These are phyloP conservation scores for Malus hybrid DNA, from an alignment of 331 rosid genomes.

Conservation along the genomic window DNA sequence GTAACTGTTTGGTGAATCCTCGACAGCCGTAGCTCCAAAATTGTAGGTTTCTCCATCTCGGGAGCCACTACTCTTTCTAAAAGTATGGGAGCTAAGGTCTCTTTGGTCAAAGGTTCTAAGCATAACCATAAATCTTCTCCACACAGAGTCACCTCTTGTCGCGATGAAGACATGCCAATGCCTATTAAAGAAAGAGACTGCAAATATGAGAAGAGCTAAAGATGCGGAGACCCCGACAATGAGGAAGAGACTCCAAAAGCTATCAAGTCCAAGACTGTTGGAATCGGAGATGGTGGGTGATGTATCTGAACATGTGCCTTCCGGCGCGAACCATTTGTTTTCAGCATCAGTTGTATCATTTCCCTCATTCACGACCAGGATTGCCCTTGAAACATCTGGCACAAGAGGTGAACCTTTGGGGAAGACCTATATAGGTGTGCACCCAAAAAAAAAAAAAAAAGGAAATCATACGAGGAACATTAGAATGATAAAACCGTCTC, in stretches of 20 bases:
- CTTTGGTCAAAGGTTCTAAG: constrained; percentile 3
- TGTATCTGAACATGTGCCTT: constrained; percentile 20
- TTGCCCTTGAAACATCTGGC: constrained; percentile 50
- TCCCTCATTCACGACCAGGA: constrained; percentile 52
- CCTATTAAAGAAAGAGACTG: constrained; percentile 18
- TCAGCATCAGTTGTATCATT: constrained; percentile 35
- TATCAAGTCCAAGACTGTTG: constrained; percentile 37
- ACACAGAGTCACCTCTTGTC: constrained; percentile 6
- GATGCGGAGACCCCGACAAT: constrained; percentile 30
- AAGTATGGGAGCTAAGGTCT: constrained; percentile 17
- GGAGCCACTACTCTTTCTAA: neutral
- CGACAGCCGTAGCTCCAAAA: neutral
- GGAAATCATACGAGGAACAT: too few species aligned
- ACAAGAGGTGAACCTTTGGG: constrained; percentile 45
- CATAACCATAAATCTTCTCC: constrained; percentile 16
- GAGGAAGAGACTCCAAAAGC: constrained; percentile 66
- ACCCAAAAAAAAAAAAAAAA: too few species aligned
- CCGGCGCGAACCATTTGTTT: constrained; percentile 26
- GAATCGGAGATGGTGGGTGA: constrained; percentile 25
- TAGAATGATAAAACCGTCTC: too few species aligned
- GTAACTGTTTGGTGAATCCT: constrained; percentile 7
- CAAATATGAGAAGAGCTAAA: constrained; percentile 25
- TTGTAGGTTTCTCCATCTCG: neutral
- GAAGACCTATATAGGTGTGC: constrained; percentile 27
- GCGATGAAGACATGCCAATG: constrained; percentile 17